phyloP scores from a whole-genome alignment of 2,329 filamentous ascomycete genomes.

The Fusarium burgessii region DNA sequence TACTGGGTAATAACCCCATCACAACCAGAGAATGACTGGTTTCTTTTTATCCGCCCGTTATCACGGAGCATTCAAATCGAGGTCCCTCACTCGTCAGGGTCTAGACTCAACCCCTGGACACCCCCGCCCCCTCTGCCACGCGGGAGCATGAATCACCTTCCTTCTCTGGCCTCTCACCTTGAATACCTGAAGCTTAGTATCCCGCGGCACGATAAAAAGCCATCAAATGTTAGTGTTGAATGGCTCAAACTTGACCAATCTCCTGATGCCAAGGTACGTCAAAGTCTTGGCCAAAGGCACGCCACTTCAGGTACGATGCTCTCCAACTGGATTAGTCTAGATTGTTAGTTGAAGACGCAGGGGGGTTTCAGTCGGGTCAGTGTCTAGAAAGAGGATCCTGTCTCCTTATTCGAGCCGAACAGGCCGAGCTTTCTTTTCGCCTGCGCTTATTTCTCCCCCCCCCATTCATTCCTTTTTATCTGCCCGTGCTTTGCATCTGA shows the following conservation, averaged over 20 bases:
- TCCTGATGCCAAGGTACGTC: slow-evolving; percentile 5
- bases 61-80: not conserved
- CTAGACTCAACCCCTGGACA: slow-evolving; percentile 13
- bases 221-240: not conserved
- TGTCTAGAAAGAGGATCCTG: slow-evolving; percentile 1
- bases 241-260: not conserved
- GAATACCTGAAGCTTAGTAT: not conserved
- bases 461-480: not conserved
- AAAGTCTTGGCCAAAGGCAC: slow-evolving; percentile 14
- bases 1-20: not conserved
- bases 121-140: slow-evolving; percentile 8
- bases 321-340: not conserved
- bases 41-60: not conserved
- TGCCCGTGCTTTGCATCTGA: not conserved
- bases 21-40: not conserved
- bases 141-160: slow-evolving; percentile 25
- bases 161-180: slow-evolving; percentile 3
- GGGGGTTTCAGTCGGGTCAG: slow-evolving; percentile 13
- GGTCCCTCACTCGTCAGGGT: not conserved
- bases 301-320: not conserved
- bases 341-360: not conserved
- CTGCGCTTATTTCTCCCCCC: not conserved
- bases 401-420: slow-evolving; percentile 17
- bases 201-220: not conserved
- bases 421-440: slow-evolving; percentile 1